These are phyloP conservation scores for Chlamydomonas sp. DNA, from an alignment of 139 green algal genomes.

Conservation along the genomic window DNA sequence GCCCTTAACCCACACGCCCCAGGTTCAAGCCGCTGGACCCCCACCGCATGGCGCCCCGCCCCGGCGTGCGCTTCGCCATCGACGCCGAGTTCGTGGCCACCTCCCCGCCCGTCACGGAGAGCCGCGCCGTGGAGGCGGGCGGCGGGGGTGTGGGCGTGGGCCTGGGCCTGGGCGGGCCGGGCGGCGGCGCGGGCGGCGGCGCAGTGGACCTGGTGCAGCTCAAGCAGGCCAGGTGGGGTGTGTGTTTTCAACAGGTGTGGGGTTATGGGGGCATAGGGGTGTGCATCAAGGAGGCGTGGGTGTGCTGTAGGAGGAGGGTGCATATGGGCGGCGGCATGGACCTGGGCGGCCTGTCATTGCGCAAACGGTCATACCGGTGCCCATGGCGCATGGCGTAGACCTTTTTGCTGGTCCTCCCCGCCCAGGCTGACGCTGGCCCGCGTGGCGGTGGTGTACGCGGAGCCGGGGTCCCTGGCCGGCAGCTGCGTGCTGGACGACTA, in stretches of 20 bases:
- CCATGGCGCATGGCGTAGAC: no score
- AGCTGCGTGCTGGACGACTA: conserved; percentile 93
- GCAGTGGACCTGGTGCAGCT: conserved; percentile 31
- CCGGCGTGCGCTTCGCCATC: conserved; percentile 84
- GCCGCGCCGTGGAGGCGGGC: conserved; percentile 6
- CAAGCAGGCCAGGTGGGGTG: conserved; percentile 34
- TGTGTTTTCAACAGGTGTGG: background rate
- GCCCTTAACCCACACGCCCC: background rate
- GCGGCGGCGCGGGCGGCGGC: background rate
- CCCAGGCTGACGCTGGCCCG: conserved; percentile 85
- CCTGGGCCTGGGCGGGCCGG: background rate
- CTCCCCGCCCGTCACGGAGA: conserved; percentile 57
- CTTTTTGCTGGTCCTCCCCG: no score
- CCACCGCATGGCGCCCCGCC: conserved; percentile 48
- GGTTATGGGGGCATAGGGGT: background rate
- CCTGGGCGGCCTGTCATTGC: no score
- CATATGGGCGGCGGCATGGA: background rate
- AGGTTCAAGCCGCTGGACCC: conserved; percentile 73
- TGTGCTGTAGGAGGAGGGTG: background rate
- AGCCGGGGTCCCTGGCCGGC: conserved; percentile 68
- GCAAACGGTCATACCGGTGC: no score
- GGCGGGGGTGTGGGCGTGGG: background rate
- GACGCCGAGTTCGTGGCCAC: conserved; percentile 96
- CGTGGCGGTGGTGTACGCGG: conserved; percentile 90
- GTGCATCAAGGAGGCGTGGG: background rate